Evolutionary conservation across 2,329 filamentous ascomycete species (phyloP).

Genomic region (Plenodomus lindquistii): DNA sequence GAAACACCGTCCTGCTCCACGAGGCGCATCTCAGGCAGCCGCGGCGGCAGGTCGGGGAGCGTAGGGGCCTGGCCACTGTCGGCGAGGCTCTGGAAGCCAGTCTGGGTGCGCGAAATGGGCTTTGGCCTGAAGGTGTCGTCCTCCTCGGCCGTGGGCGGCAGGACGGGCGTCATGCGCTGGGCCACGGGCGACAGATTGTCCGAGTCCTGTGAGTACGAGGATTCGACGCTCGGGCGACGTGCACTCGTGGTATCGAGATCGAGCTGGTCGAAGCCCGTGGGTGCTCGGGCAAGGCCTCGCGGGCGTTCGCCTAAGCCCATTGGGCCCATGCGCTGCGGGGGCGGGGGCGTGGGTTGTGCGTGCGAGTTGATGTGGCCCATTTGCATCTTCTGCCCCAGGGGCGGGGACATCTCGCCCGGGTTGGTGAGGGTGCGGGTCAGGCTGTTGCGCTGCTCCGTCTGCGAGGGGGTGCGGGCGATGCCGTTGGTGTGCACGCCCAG

Average conservation of each 20-base stretch:
- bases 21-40: slow-evolving; percentile 28
- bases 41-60: slow-evolving; percentile 33
- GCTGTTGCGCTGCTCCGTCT: slow-evolving; percentile 32
- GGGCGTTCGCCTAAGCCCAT: slow-evolving; percentile 44
- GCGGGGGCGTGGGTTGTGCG: slow-evolving; percentile 31
- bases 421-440: slow-evolving; percentile 41
- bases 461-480: slow-evolving; percentile 32
- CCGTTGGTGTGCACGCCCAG: slow-evolving; percentile 29
- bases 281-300: slow-evolving; percentile 32
- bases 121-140: slow-evolving; percentile 58
- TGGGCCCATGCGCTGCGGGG: slow-evolving; percentile 32
- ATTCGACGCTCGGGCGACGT: slow-evolving; percentile 36
- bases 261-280: slow-evolving; percentile 38
- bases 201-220: slow-evolving; percentile 37
- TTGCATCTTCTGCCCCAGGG: slow-evolving; percentile 42
- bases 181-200: slow-evolving; percentile 29
- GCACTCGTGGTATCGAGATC: slow-evolving; percentile 10
- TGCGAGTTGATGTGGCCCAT: slow-evolving; percentile 42
- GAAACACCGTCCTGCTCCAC: slow-evolving; percentile 28
- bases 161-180: slow-evolving; percentile 25
- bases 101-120: slow-evolving; percentile 62
- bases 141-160: slow-evolving; percentile 40
- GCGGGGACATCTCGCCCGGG: slow-evolving; percentile 42
- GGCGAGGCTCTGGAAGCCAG: slow-evolving; percentile 49
- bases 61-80: slow-evolving; percentile 52